Base-by-base conservation (phyloP, 2,329 filamentous ascomycete genomes). In the Capronia americana region DNA sequence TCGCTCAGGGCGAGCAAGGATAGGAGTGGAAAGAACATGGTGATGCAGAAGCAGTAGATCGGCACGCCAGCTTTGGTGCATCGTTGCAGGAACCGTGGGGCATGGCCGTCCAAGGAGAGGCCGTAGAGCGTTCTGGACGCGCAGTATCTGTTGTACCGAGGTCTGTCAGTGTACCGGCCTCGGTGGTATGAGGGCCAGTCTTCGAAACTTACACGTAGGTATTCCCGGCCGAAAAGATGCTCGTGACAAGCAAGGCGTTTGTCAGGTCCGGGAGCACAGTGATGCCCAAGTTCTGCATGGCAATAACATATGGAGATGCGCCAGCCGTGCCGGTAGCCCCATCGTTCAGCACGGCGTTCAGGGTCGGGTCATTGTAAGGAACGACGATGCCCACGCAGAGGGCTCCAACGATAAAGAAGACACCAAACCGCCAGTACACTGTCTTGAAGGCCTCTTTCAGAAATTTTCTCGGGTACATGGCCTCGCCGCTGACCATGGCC, bases 381-480 rank as follows among this genome's bases (percentile, higher is more conserved):
- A 92, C 85, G 32, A 92, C 76, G 59, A 92, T 88, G 5, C 90
- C 89, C 2, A 92, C 87, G 10, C 84, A 86, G 4, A 93, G 81
- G 0, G 89, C 87, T 1, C 90, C 90, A 1, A 91, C 84, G 44
- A 91, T 85, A 77, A 92, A 93, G 77, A 93, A 93, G 14, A 86
- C 79, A 0, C 88, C 87, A 46, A 93, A 81, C 17, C 91, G 89
- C 75, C 89, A 90, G 75, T 92, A 92, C 0, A 92, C 89, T 59
- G 88, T 87, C 65, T 91, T 32, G 85, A 86, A 0, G 90, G 90
- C 58, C 20, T 28, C 14, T 34, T 61, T 61, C 78, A 94, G 87
- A 34, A 88, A 85, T 8, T 79, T 79, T 2, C 89, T 86, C 0
- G 90, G 90, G 68, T 90, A 88, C 71, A 89, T 86, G 1, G 89